Evolutionary conservation across 495 filamentous ascomycete genomes (phyloP), one percentile per base, ranked within the genome.

Genomic region (Glonium stellatum): DNA sequence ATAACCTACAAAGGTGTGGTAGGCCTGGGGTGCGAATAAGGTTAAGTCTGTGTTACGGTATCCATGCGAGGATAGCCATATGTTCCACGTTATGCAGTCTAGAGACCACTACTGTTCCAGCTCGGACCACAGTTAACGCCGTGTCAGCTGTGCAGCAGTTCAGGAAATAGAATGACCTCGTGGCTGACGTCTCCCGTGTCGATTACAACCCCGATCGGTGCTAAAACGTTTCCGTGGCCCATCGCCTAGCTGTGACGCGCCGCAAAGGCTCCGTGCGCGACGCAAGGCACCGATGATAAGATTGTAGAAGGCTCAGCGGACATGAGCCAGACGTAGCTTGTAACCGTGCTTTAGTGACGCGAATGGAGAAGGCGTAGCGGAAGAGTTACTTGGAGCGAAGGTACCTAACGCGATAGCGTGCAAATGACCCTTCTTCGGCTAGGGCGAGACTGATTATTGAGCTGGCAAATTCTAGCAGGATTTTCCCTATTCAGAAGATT

Each of bases 11-110:
- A 15, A 2, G 9, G 15, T 54, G 51, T 54, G 35, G 23, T 39
- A 51, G 21, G 21, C 54, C 21, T 42, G 54, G 21, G 31, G 46
- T 52, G 31, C 25, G 47, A 46, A 57, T 53, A n/a, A 47, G 34
- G 35, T n/a, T 44, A 23, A 23, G 50, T 44, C 35, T 21, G 58
- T 34, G 22, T 60, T 34, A 12, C 21, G 25, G 51, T 23, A 54
- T 12, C 51, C 36, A 8, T 39, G 36, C 36, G 8, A 15, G 8
- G 36, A 39, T 8, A 39, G 36, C 8, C 8, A 39, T 15, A 39
- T 39, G 15, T 39, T 8, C 15, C 15, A 39, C 36, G 15, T 39
- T 39, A 39, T 8, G 15, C 36, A 39, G 15, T 8, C 8, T 15
- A 15, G 36, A 39, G 8, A 15, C 36, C 36, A 39, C 8, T 39